Percentiles rank a stretch among this genome's conserved stretches.
Conservation (phyloP, 2,329 filamentous ascomycete species). For the Alternaria sp. region DNA sequence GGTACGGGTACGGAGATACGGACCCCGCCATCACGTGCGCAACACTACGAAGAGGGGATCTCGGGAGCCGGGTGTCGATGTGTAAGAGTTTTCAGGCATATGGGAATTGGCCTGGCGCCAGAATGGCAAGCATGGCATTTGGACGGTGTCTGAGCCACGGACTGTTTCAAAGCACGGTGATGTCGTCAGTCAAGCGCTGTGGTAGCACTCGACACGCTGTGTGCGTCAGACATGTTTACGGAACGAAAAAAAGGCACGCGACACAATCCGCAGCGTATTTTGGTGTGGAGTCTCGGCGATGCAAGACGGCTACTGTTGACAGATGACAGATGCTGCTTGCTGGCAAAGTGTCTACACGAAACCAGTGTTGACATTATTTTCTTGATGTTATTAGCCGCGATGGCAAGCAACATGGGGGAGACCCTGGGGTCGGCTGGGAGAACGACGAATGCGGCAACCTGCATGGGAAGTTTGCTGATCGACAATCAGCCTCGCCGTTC, state of each 20-base stretch:
- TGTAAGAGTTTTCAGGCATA: background rate
- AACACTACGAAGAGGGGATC: background rate
- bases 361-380: background rate
- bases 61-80: background rate
- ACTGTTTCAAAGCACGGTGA: slow-evolving; percentile 19
- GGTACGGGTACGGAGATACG: background rate
- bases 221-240: slow-evolving; percentile 33
- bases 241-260: slow-evolving; percentile 11
- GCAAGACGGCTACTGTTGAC: background rate
- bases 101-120: background rate
- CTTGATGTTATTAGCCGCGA: slow-evolving; percentile 3
- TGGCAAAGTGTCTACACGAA: background rate
- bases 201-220: slow-evolving; percentile 20
- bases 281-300: background rate
- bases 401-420: background rate
- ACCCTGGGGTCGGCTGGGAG: slow-evolving; percentile 4
- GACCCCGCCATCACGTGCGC: slow-evolving; percentile 8
- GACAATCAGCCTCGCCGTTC: slow-evolving; percentile 9
- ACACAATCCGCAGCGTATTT: slow-evolving; percentile 8
- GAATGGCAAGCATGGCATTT: background rate
- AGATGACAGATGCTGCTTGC: slow-evolving; percentile 1
- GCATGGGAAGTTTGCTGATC: slow-evolving; percentile 16
- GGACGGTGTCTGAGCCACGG: slow-evolving; percentile 1
- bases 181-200: background rate
- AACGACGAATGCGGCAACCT: slow-evolving; percentile 12